Evolutionary conservation across 495 filamentous ascomycete genomes (phyloP), one percentile per base, ranked within the genome.

Genomic region (Oidiodendron maius): DNA sequence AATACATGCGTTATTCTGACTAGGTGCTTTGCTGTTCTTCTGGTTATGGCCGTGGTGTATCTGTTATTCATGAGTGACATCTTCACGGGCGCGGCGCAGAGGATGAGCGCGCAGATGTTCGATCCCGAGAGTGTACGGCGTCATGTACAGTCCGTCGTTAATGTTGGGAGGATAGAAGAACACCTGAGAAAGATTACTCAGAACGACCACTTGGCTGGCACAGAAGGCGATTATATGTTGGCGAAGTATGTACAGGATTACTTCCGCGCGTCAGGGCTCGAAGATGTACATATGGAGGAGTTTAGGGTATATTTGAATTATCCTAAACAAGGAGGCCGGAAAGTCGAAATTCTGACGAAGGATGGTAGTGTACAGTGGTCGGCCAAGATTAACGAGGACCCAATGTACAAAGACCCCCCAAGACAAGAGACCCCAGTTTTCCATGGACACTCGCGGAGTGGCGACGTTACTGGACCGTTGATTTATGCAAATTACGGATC

Each of bases 401-500:
- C 71, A 11, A 69, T 71, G 0, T 76, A 77, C 42, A 65, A 71
- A 4, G 70, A 78, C 50, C 63, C 66, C 18, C 64, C 72, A 13
- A 71, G 76, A 44, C 69, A 73, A 46, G 80, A 88, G 55, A 87
- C 86, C 0, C 69, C 71, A 21, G 79, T 77, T 12, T 99, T 95
- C 54, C 93, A 99, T 62, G 91, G 87, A 0, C 84, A 93, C 61
- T 95, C 90, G 11, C 86, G 83, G 57, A 77, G 87, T 6, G 93
- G 91, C 18, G 87, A 90, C 58, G 90, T 91, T 20, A 85, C 76
- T n/a, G 93, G 94, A 0, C 91, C 84, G n/a, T 64, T 99, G 44
- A 77, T 99, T 1, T 99, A 95, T 60, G 94, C 86, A 18, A 96
- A 96, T 60, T 94, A 90, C 56, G 93, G 94, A 12, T 84, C 86